Base-by-base conservation (phyloP, 2,329 filamentous ascomycete species). In the Trichoderma atroviride region DNA sequence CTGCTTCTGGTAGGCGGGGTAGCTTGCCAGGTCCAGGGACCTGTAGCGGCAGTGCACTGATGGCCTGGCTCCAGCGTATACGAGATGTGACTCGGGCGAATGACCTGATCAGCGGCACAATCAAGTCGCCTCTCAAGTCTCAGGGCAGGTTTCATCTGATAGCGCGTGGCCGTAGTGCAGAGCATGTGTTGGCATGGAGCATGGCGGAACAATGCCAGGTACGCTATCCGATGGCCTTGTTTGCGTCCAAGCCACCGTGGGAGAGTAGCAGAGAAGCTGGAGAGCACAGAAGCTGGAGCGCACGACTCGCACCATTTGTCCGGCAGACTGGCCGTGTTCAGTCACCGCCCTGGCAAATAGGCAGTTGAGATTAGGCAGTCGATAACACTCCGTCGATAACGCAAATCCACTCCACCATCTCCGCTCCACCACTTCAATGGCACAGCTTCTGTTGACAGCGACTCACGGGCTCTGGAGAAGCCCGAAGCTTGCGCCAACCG, bases 1-100 rank as follows among this genome's bases (percentile, higher is more conserved):
- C 66, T 53, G 24, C 27, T 62, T 68, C 29, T 47, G 52, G 61
- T 47, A 59, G 55, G 68, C 61, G 68, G 68, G 68, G 68, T 68
- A 53, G 40, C 40, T 43, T 43, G 40, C 40, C 40, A 19, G 40
- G 40, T 43, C 40, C 40, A 19, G 40, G 40, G n/a, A n/a, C 40
- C 40, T 43, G 19, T 43, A 43, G 16, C 40, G 7, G 16, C 40
- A 3, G 1, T n/a, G 64, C 56, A 16, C 35, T 10, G 33, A 13
- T 35, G 33, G 43, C 1, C 31, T 13, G 31, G 33, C 60, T 37
- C n/a, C 22, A 14, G 29, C n/a, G 5, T 24, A 31, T 64, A 57
- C 53, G 62, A 57, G 40, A 27, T 31, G 37, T 47, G 29, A 35
- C 31, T 67, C 57, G 47, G 29, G n/a, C 27, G 43, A 5, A 33